Base-by-base conservation (phyloP, 177 flowering plant genomes). In the Vitis hybrid region DNA sequence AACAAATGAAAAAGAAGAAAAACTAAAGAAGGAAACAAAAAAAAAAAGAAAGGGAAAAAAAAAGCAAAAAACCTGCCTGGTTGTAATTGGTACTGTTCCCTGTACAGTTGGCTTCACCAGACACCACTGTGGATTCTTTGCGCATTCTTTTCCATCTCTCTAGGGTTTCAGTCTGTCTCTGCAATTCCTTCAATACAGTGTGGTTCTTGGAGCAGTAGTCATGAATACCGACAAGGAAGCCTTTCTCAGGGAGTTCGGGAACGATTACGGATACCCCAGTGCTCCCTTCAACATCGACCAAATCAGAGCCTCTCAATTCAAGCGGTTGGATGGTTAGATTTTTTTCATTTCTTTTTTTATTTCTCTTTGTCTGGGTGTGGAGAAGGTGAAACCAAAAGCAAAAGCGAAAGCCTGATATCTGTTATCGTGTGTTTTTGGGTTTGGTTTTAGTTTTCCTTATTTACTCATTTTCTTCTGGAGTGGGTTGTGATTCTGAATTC, bases 291-390 rank as follows among this genome's bases (percentile, higher is more conserved):
- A 72, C 83, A 80, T 95, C 67, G 93, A 95, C 50, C 78, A 91
- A 39, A 86, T 95, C 51, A 83, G 97, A 66, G 83, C 88, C 19
- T 77, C 96, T 10, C 96, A 95, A 71, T 95, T 95, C 90, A 95
- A 86, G 72, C 74, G 99, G 72, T 76, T 95, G 54, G 72, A 85
- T 1, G 93, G 91, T 87, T 39, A 50, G 55, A 16, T 57, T 9
- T 10, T 48, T 7, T 14, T 34, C 0, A 2, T 26, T 18, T 11
- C 14, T 2, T 57, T 61, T 66, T 6, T 14, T 14, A 1, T 45
- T 5, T 54, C 34, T 39, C n/a, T 14, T 22, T 22, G 2, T 70
- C 55, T 29, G n/a, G 57, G 10, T 61, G n/a, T 12, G 9, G 9
- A 29, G 39, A 66, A 69, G 22, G 18, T 69, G 34, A 16, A 29